Percentiles rank a stretch among this genome's conserved stretches.
Conservation (phyloP, 202 grass and related monocot species). For the Musa balbisiana region DNA sequence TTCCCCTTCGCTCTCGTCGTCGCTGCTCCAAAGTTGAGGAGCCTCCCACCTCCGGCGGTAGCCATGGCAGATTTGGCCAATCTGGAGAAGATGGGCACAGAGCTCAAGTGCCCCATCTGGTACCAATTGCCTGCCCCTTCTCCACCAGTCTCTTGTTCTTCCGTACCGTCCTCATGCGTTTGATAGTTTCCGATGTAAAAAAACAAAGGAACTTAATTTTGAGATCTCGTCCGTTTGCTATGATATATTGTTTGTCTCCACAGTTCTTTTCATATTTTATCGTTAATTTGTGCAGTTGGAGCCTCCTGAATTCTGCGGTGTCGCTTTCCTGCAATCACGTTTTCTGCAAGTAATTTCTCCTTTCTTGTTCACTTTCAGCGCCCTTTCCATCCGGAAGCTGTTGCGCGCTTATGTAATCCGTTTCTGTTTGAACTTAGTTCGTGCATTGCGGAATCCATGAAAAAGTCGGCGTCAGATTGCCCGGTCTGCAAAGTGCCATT, state of each 20-base stretch:
- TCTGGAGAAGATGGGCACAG: constrained; percentile 77
- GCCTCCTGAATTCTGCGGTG: constrained; percentile 46
- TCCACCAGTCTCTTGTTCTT: background rate
- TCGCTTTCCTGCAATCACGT: constrained; percentile 76
- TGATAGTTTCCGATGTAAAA: too few species aligned
- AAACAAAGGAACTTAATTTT: background rate
- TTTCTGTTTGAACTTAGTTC: constrained; percentile 25
- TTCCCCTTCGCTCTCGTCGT: background rate
- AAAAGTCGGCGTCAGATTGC: constrained; percentile 47
- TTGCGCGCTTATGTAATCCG: background rate
- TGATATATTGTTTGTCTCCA: background rate
- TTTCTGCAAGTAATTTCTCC: constrained; percentile 60
- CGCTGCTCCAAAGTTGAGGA: background rate
- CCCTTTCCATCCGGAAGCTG: background rate
- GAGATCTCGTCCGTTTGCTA: background rate
- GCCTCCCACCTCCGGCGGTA: background rate
- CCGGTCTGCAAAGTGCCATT: constrained; percentile 86
- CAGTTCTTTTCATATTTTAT: background rate
- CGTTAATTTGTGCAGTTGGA: constrained; percentile 42
- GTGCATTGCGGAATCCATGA: constrained; percentile 76
- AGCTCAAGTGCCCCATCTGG: constrained; percentile 95
- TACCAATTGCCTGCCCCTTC: constrained; percentile 21
- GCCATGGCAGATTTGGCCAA: constrained; percentile 53
- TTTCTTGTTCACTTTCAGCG: too few species aligned
- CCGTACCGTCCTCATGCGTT: too few species aligned